Percentiles rank a stretch among this genome's conserved stretches.
Conservation (phyloP, 768 basidiomycete genomes). For the Mycena filopes region DNA sequence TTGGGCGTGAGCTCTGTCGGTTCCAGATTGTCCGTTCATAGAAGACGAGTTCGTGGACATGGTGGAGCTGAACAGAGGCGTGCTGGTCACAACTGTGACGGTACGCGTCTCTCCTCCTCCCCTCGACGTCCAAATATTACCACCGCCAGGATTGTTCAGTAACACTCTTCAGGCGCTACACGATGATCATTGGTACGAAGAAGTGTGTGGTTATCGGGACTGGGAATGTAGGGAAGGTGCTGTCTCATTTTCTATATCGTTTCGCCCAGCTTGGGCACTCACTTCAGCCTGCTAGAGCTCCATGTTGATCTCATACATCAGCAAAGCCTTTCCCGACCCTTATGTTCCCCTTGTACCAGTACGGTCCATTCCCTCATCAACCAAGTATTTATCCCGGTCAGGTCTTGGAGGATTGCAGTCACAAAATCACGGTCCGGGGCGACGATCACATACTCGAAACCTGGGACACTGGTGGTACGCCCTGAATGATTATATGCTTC, state of each 20-base stretch:
- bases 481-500: not conserved
- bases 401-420: slow-evolving; percentile 98
- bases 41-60: too few species aligned
- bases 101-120: too few species aligned
- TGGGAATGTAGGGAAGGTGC: slow-evolving; percentile 97
- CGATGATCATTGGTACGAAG: too few species aligned
- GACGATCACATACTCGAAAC: slow-evolving; percentile 98
- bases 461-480: slow-evolving; percentile 97
- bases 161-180: too few species aligned
- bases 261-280: slow-evolving; percentile 18
- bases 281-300: slow-evolving; percentile 71
- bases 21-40: too few species aligned
- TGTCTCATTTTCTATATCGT: slow-evolving; percentile 41
- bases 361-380: slow-evolving; percentile 35
- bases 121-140: too few species aligned
- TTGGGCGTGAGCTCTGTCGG: too few species aligned
- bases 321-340: slow-evolving; percentile 98
- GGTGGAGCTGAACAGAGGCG: too few species aligned
- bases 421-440: slow-evolving; percentile 99
- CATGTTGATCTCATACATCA: slow-evolving; percentile 96
- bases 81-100: too few species aligned
- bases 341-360: slow-evolving; percentile 91
- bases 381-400: slow-evolving; percentile 46
- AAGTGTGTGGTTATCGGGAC: slow-evolving; percentile 94
- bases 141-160: too few species aligned